Conservation (phyloP, 176 grass and related monocot genomes). For the Phragmites australis region DNA sequence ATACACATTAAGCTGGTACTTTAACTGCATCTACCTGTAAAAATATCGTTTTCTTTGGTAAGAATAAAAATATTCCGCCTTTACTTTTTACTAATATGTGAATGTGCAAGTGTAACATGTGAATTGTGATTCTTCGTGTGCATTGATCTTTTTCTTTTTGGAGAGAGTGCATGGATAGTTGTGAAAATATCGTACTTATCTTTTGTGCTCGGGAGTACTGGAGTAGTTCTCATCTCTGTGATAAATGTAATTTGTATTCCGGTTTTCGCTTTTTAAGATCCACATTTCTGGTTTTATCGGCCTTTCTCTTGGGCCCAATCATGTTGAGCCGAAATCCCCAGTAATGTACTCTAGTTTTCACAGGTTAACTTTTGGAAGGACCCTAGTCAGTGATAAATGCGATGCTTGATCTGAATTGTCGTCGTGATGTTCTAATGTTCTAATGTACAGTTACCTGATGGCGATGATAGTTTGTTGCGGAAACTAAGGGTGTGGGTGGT, state of each 20-base stretch:
- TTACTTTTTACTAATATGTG: not conserved
- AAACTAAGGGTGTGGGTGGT: too few species aligned
- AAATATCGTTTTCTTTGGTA: slow-evolving; percentile 17
- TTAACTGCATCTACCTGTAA: slow-evolving; percentile 37
- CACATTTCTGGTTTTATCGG: not conserved
- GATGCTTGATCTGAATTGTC: not conserved
- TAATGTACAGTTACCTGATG: not conserved
- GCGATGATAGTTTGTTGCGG: not conserved
- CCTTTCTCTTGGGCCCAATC: not conserved
- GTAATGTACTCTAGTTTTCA: not conserved
- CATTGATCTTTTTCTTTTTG: not conserved
- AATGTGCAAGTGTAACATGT: not conserved
- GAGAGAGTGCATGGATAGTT: too few species aligned
- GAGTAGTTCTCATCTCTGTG: not conserved
- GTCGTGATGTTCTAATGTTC: not conserved
- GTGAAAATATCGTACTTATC: not conserved
- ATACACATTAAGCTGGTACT: slow-evolving; percentile 10
- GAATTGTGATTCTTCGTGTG: not conserved
- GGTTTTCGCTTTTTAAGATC: not conserved
- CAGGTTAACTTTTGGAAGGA: not conserved
- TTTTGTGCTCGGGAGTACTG: not conserved
- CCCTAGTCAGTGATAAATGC: not conserved
- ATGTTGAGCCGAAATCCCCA: not conserved
- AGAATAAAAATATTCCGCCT: not conserved
- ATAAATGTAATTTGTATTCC: not conserved